Conservation (phyloP, 2,329 filamentous ascomycete species). For the Aspergillus costaricaensis region DNA sequence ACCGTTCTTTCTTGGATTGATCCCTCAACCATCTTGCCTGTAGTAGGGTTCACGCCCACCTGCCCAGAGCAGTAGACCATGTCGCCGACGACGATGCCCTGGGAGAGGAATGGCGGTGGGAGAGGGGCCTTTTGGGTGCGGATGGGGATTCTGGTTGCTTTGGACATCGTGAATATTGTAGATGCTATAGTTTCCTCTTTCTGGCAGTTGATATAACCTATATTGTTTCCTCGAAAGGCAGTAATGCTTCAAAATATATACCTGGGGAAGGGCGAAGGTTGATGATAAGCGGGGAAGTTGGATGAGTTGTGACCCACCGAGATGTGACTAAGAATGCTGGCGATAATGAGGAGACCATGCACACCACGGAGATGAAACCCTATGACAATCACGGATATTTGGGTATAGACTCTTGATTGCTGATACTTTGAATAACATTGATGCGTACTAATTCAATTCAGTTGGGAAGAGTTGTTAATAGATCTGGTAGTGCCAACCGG, state of each 20-base stretch:
- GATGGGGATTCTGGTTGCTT: slow-evolving; percentile 30
- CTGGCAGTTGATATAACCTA: background rate
- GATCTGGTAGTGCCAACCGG: no score
- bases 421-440: no score
- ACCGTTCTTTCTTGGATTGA: slow-evolving; percentile 57
- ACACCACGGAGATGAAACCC: background rate
- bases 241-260: background rate
- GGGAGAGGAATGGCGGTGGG: slow-evolving; percentile 56
- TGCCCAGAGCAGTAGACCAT: slow-evolving; percentile 68
- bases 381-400: no score
- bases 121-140: slow-evolving; percentile 49
- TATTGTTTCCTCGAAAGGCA: no score
- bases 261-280: background rate
- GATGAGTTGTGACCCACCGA: background rate
- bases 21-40: slow-evolving; percentile 56
- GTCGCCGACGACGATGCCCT: slow-evolving; percentile 62
- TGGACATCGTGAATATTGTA: slow-evolving; percentile 9
- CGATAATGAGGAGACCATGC: background rate
- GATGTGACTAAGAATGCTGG: background rate
- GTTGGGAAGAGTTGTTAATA: no score
- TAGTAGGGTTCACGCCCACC: slow-evolving; percentile 58
- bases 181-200: background rate
- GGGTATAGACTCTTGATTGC: no score
- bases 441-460: no score
- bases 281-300: background rate